A percentile compares a stretch with the other conserved stretches of the same genome.
These are phyloP conservation scores for Spergularia azorica DNA, from an alignment of 179 eudicot genomes.

Conservation along the genomic window DNA sequence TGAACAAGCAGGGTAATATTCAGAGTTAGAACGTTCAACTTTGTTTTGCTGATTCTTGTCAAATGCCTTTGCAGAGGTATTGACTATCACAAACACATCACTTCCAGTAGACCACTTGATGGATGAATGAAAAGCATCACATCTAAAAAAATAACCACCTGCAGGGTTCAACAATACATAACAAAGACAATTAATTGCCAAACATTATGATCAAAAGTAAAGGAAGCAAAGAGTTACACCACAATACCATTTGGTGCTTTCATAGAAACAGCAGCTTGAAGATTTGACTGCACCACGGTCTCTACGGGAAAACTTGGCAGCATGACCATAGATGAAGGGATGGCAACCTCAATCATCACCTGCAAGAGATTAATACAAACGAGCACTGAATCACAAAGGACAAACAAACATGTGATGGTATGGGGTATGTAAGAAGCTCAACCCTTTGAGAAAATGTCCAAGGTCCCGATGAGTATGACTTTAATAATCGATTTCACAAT, in stretches of 20 bases:
- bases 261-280: slow-evolving; percentile 82
- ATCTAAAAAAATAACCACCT: slow-evolving; percentile 67
- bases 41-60: slow-evolving; percentile 29
- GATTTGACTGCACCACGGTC: slow-evolving; percentile 73
- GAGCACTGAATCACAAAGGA: slow-evolving; percentile 7
- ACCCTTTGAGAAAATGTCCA: too few species aligned
- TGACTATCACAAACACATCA: slow-evolving; percentile 57
- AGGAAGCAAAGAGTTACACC: slow-evolving; percentile 1
- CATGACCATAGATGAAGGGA: slow-evolving; percentile 75
- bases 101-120: slow-evolving; percentile 72
- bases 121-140: slow-evolving; percentile 76
- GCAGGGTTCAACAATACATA: slow-evolving; percentile 25
- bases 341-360: slow-evolving; percentile 71
- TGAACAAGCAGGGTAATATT: slow-evolving; percentile 62
- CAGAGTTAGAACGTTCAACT: slow-evolving; percentile 22
- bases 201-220: neutral
- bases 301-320: slow-evolving; percentile 81
- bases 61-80: slow-evolving; percentile 43
- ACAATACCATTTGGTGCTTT: slow-evolving; percentile 62
- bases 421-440: too few species aligned
- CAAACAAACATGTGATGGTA: neutral
- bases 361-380: slow-evolving; percentile 21
- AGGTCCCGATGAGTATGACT: too few species aligned
- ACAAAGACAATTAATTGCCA: neutral
- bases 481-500: too few species aligned